Percentiles rank a stretch among this genome's conserved stretches.
These are phyloP conservation scores for Phylloporus sp. DNA, from an alignment of 768 basidiomycete species.

Conservation along the genomic window DNA sequence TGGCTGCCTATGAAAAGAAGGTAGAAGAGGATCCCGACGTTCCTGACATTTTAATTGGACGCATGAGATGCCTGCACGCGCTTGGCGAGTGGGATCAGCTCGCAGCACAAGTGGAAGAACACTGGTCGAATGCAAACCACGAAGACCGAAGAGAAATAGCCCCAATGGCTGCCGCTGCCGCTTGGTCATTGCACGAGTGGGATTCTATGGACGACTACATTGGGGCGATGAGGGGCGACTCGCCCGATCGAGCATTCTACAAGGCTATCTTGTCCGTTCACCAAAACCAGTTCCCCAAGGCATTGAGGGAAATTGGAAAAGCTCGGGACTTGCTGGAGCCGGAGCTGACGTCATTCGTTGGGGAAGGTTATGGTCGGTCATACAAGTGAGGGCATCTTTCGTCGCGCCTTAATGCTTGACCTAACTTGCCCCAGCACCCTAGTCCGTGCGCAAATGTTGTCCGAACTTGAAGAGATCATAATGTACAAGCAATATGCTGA, in stretches of 20 bases:
- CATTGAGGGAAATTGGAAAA: slow-evolving; percentile 83
- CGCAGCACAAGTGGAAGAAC: slow-evolving; percentile 78
- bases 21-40: slow-evolving; percentile 70
- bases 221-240: slow-evolving; percentile 85
- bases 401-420: neutral
- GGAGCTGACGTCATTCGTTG: slow-evolving; percentile 86
- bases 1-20: slow-evolving; percentile 80
- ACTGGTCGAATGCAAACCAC: slow-evolving; percentile 78
- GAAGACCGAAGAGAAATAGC: slow-evolving; percentile 90
- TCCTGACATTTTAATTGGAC: slow-evolving; percentile 77
- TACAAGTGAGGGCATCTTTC: slow-evolving; percentile 69
- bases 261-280: slow-evolving; percentile 94
- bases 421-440: slow-evolving; percentile 59
- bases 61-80: slow-evolving; percentile 95
- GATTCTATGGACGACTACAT: slow-evolving; percentile 98
- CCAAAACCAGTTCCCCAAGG: slow-evolving; percentile 92
- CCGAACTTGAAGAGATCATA: slow-evolving; percentile 97
- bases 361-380: slow-evolving; percentile 95
- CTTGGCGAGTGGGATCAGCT: slow-evolving; percentile 97
- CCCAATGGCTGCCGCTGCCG: slow-evolving; percentile 94
- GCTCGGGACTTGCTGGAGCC: slow-evolving; percentile 91
- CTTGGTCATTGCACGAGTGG: slow-evolving; percentile 97
- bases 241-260: slow-evolving; percentile 93
- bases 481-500: slow-evolving; percentile 92
- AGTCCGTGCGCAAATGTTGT: slow-evolving; percentile 97